Base-by-base conservation (phyloP, 1,139 yeast species). In the Sugiyamaella grinbergsii region DNA sequence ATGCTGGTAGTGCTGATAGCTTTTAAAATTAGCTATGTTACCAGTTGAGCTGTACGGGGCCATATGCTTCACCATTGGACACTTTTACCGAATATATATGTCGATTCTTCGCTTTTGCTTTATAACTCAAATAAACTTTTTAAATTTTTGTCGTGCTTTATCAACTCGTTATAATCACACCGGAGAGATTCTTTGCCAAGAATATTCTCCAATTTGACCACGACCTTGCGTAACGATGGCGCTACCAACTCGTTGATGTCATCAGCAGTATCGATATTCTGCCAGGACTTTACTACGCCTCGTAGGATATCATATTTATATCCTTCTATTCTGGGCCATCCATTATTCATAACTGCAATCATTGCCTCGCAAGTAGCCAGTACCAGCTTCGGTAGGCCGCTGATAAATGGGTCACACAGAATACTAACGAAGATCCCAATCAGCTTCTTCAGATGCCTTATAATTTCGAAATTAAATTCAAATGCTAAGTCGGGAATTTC, bases 221-320 rank as follows among this genome's bases (percentile, higher is more conserved):
- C 24, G 11, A 53, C 49, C 3, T 42, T 39, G 7, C 34, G 47
- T 5, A 43, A 28, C n/a, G 39, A 18, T 13, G 10, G 4, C 10
- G 20, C 13, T 6, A 31, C 36, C n/a, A 11, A 16, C 13, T 29
- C 33, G 16, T n/a, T 29, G 13, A 10, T 29, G 6, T 5, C 33
- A 6, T n/a, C n/a, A n/a, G n/a, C n/a, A n/a, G n/a, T n/a, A 29
- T 29, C 16, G 13, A 13, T 29, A 26, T 19, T 24, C 23, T 43
- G 41, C 47, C 47, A 58, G 24, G 63, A 57, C 37, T 67, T 63
- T 0, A 65, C 58, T 37, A 72, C 55, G 37, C 71, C 72, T 0
- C 68, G 69, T 33, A 71, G 40, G 1, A 73, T 51, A 43, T 70
- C 74, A 50, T 61, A 70, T 26, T 64, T 59, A 56, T 72, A 69